These are phyloP conservation scores for Staphylotrichum tortipilum DNA, from an alignment of 495 filamentous ascomycete genomes.

Conservation along the genomic window DNA sequence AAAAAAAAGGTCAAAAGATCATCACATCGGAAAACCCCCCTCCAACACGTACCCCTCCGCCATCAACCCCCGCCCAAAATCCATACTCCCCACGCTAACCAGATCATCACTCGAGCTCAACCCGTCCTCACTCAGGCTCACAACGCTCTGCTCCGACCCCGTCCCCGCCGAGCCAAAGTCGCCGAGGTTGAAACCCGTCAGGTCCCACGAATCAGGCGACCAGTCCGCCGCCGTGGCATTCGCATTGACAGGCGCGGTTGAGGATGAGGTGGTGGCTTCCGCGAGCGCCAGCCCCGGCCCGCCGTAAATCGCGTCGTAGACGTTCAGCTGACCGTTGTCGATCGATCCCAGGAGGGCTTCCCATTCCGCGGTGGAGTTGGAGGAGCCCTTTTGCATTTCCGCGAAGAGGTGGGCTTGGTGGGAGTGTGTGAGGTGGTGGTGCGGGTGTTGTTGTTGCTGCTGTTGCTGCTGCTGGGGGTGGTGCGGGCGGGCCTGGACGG, in stretches of 20 bases:
- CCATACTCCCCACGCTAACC: constrained; percentile 24
- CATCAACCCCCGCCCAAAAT: constrained; percentile 12
- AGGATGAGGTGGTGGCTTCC: too few species aligned
- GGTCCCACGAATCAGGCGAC: constrained; percentile 50
- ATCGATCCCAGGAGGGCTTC: constrained; percentile 67
- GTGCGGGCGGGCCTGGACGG: constrained; percentile 23
- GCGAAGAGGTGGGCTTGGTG: constrained; percentile 23
- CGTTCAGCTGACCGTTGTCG: constrained; percentile 67
- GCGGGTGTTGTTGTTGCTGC: too few species aligned
- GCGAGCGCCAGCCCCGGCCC: constrained; percentile 45
- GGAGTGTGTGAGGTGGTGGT: constrained; percentile 7
- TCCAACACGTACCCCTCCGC: constrained; percentile 32
- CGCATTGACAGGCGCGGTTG: too few species aligned
- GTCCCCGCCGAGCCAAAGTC: constrained; percentile 30
- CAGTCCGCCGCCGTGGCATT: constrained; percentile 32
- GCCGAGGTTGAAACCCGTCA: constrained; percentile 37
- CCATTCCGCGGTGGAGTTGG: constrained; percentile 61
- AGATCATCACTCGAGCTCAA: constrained; percentile 49
- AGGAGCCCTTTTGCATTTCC: constrained; percentile 22
- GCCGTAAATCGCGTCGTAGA: constrained; percentile 79
- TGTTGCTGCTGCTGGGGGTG: too few species aligned
- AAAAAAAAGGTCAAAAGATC: background rate
- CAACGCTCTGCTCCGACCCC: constrained; percentile 53
- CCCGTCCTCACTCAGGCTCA: constrained; percentile 72
- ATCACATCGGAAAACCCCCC: constrained; percentile 15